Conservation (phyloP, 768 basidiomycete genomes). For the Russula emetica region DNA sequence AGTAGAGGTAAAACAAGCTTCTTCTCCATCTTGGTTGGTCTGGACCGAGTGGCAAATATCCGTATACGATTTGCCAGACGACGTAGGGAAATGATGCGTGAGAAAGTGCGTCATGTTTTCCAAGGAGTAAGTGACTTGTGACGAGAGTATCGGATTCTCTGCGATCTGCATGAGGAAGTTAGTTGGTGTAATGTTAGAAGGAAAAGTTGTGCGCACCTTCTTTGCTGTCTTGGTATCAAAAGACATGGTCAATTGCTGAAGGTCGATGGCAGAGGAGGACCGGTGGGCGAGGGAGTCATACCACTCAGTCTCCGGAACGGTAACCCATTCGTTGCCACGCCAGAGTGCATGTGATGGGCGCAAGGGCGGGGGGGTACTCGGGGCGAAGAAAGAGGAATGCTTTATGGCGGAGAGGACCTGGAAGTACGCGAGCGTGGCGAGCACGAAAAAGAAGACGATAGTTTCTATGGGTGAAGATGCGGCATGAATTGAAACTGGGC, state of each 20-base stretch:
- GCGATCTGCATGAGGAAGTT: conserved; percentile 12
- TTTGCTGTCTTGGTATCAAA: conserved; percentile 41
- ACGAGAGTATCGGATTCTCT: conserved; percentile 26
- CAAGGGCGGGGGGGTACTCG: conserved; percentile 45
- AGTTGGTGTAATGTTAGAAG: background rate
- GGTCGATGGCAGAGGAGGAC: conserved; percentile 45
- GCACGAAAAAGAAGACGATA: conserved; percentile 82
- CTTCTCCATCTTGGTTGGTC: conserved; percentile 24
- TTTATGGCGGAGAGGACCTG: conserved; percentile 89
- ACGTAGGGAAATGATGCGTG: conserved; percentile 39
- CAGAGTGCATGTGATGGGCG: conserved; percentile 55
- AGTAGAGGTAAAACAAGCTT: conserved; percentile 42
- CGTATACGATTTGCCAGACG: conserved; percentile 47
- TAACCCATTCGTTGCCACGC: conserved; percentile 56
- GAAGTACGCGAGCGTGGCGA: conserved; percentile 93
- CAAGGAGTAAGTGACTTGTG: conserved; percentile 43
- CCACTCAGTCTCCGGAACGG: conserved; percentile 55
- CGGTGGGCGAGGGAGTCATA: conserved; percentile 34
- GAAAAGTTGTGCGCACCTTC: conserved; percentile 31
- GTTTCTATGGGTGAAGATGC: conserved; percentile 81
- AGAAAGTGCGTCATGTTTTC: conserved; percentile 50
- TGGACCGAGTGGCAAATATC: conserved; percentile 45
- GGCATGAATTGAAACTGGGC: conserved; percentile 67
- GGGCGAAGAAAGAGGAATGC: conserved; percentile 74
- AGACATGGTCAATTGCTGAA: conserved; percentile 71